Percentiles rank a stretch among this genome's conserved stretches.
These are phyloP conservation scores for Sugiyamaella japonica DNA, from an alignment of 1,139 yeast species.

Conservation along the genomic window DNA sequence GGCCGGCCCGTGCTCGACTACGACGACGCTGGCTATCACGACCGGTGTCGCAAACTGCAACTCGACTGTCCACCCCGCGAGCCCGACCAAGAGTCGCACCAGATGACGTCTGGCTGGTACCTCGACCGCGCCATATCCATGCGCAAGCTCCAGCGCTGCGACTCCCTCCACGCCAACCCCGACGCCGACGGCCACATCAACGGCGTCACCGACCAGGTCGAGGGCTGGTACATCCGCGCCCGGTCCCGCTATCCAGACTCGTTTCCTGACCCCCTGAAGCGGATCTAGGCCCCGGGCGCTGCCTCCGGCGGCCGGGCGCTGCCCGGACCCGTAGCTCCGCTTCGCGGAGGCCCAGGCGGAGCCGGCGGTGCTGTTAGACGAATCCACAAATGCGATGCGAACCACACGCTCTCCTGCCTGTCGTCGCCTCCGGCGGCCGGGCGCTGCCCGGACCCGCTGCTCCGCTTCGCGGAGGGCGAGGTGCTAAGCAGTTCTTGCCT, in stretches of 20 bases:
- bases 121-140: slow-evolving; percentile 32
- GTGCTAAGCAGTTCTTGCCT: not conserved
- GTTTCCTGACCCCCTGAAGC: slow-evolving; percentile 21
- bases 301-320: slow-evolving; percentile 8
- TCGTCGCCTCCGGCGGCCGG: too few relatives aligned
- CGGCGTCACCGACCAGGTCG: slow-evolving; percentile 34
- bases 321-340: not conserved
- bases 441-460: too few relatives aligned
- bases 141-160: slow-evolving; percentile 33
- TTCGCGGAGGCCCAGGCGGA: not conserved
- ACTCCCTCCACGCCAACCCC: slow-evolving; percentile 25
- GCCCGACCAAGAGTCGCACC: slow-evolving; percentile 14
- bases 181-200: slow-evolving; percentile 31
- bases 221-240: slow-evolving; percentile 40
- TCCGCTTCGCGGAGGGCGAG: too few relatives aligned
- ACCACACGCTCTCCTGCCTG: too few relatives aligned
- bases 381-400: too few relatives aligned
- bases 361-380: not conserved
- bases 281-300: slow-evolving; percentile 1
- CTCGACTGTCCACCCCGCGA: slow-evolving; percentile 10
- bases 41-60: slow-evolving; percentile 19
- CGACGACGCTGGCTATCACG: slow-evolving; percentile 21
- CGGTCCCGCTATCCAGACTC: slow-evolving; percentile 22
- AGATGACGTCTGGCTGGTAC: slow-evolving; percentile 33
- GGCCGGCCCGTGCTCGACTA: slow-evolving; percentile 32